A percentile compares a stretch with the other conserved stretches of the same genome.
phyloP scores from a whole-genome alignment of 495 filamentous ascomycete species.

The Penicillium atrosanguineum region DNA sequence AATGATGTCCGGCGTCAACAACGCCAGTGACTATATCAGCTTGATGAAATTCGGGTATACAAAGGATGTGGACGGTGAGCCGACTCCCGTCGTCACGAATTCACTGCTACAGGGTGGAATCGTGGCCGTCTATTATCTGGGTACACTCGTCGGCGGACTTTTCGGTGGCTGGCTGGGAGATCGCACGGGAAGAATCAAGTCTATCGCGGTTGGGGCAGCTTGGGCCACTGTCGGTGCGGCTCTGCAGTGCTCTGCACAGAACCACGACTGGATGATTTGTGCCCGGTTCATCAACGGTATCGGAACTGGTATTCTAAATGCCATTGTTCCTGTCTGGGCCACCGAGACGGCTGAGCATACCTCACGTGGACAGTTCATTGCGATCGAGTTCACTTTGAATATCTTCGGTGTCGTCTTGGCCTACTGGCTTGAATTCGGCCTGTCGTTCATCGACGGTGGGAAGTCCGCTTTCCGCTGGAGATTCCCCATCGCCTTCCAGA shows the following conservation, averaged over 20 bases:
- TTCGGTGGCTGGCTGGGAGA: slow-evolving; percentile 62
- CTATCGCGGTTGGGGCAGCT: slow-evolving; percentile 53
- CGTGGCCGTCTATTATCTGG: slow-evolving; percentile 69
- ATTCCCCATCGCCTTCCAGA: slow-evolving; percentile 72
- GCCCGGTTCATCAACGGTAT: slow-evolving; percentile 64
- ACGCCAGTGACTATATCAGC: slow-evolving; percentile 59
- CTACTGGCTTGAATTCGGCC: slow-evolving; percentile 70
- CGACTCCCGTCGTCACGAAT: slow-evolving; percentile 55
- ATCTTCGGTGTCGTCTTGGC: slow-evolving; percentile 72
- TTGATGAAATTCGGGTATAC: slow-evolving; percentile 65
- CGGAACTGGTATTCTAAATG: slow-evolving; percentile 71
- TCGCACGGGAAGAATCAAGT: slow-evolving; percentile 59
- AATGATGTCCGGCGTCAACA: slow-evolving; percentile 76
- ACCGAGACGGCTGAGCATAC: slow-evolving; percentile 68
- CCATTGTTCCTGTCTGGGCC: slow-evolving; percentile 70
- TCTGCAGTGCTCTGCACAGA: slow-evolving; percentile 62
- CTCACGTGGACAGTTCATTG: slow-evolving; percentile 66
- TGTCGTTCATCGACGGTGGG: slow-evolving; percentile 57
- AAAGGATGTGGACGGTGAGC: slow-evolving; percentile 41
- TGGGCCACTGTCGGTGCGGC: slow-evolving; percentile 60
- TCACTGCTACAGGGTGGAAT: slow-evolving; percentile 67
- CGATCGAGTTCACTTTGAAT: slow-evolving; percentile 72
- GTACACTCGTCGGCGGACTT: slow-evolving; percentile 59
- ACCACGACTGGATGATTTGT: slow-evolving; percentile 70
- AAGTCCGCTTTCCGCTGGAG: slow-evolving; percentile 60